Conservation (phyloP, 176 grass and related monocot genomes). For the Carex littledalei region DNA sequence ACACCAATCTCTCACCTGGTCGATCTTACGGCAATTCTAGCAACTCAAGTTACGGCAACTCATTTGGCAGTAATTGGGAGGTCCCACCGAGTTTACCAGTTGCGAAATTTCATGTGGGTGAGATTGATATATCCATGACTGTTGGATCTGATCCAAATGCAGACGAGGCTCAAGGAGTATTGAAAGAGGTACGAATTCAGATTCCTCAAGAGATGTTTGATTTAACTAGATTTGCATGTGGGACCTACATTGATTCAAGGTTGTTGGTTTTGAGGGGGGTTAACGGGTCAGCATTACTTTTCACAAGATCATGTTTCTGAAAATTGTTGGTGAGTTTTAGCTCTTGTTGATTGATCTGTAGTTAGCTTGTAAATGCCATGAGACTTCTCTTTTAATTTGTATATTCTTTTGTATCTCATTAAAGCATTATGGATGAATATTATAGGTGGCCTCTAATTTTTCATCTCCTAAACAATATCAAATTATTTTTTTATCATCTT, state of each 20-base stretch:
- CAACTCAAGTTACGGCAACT: slow-evolving; percentile 43
- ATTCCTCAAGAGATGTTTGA: slow-evolving; percentile 85
- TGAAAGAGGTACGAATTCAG: slow-evolving; percentile 71
- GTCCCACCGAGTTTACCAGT: slow-evolving; percentile 55
- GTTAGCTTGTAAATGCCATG: slow-evolving; percentile 15
- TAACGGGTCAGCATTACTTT: slow-evolving; percentile 66
- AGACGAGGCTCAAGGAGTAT: slow-evolving; percentile 43
- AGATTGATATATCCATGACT: slow-evolving; percentile 50
- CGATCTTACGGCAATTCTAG: slow-evolving; percentile 47
- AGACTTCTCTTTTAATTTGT: not conserved
- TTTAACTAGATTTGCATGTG: slow-evolving; percentile 67
- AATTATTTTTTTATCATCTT: no score
- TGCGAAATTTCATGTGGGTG: slow-evolving; percentile 38
- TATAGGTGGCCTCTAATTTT: no score
- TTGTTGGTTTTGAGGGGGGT: slow-evolving; percentile 80
- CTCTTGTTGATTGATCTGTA: not conserved
- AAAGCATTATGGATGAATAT: not conserved
- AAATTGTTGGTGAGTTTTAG: not conserved
- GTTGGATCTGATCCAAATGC: slow-evolving; percentile 34
- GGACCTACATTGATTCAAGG: slow-evolving; percentile 82
- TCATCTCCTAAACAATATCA: no score
- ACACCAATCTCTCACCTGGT: slow-evolving; percentile 49
- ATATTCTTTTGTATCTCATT: not conserved
- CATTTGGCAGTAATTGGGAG: slow-evolving; percentile 42
- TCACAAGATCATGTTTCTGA: slow-evolving; percentile 47